These are phyloP conservation scores for Diaporthe eres DNA, from an alignment of 2,329 filamentous ascomycete genomes.

Conservation along the genomic window DNA sequence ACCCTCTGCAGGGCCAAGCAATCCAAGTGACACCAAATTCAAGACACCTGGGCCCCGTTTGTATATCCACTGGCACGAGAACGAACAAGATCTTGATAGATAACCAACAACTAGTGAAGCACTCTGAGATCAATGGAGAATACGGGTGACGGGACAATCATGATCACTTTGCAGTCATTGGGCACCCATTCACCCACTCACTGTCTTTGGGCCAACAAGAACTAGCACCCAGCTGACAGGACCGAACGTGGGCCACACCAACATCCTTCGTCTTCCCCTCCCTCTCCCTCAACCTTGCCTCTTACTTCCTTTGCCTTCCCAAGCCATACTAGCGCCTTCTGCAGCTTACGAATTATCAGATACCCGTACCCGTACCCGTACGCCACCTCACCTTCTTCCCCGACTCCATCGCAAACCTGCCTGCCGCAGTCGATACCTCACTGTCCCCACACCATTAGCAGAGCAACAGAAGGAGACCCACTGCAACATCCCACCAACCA, in stretches of 20 bases:
- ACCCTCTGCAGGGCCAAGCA: neutral
- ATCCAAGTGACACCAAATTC: neutral
- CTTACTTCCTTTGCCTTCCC: neutral
- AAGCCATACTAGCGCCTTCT: slow-evolving; percentile 9
- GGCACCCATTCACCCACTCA: neutral
- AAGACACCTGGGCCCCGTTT: neutral
- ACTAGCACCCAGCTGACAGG: neutral
- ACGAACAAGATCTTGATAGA: neutral
- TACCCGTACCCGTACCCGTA: no score
- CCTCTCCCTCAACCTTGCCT: neutral
- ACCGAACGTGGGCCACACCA: neutral
- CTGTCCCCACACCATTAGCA: neutral
- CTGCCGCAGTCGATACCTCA: neutral
- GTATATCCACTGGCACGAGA: neutral
- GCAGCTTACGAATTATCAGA: neutral
- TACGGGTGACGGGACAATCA: neutral
- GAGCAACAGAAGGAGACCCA: neutral
- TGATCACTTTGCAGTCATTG: neutral
- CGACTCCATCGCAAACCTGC: neutral
- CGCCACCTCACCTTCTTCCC: neutral
- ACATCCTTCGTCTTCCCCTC: slow-evolving; percentile 7
- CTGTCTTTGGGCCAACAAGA: neutral
- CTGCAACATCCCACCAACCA: neutral
- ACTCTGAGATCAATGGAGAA: neutral
- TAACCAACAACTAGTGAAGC: neutral